Evolutionary conservation across 2,329 filamentous ascomycete species (phyloP).

Genomic region (Sclerotinia borealis): DNA sequence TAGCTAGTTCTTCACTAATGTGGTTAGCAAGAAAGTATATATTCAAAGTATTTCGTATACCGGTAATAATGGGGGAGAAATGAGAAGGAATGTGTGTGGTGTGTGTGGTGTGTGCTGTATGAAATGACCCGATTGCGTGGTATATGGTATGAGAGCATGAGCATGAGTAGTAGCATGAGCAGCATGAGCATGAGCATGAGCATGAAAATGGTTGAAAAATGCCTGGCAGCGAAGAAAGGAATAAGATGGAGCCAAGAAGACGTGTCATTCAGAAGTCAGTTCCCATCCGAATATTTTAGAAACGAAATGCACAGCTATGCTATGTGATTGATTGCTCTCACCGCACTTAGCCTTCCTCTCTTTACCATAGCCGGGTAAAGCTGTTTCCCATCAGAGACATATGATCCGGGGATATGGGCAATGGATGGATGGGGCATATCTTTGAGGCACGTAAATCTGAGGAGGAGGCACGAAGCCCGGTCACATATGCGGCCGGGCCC

Average conservation of each 20-base stretch:
- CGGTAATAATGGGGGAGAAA: neutral
- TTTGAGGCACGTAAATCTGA: constrained; percentile 7
- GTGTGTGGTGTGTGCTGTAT: neutral
- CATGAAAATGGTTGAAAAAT: neutral
- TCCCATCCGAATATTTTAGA: neutral
- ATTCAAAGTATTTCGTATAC: neutral
- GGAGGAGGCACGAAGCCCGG: constrained; percentile 3
- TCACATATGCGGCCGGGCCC: constrained; percentile 6
- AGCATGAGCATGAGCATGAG: neutral
- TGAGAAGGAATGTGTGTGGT: neutral
- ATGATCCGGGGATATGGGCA: constrained; percentile 5
- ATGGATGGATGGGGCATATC: constrained; percentile 4
- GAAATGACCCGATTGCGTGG: neutral
- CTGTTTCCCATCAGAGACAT: constrained; percentile 6
- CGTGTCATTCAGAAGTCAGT: constrained; percentile 1
- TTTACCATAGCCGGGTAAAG: constrained; percentile 4
- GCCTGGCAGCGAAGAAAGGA: neutral
- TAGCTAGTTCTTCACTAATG: neutral
- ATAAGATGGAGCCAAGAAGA: constrained; percentile 3
- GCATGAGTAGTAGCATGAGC: neutral
- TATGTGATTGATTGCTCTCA: constrained; percentile 10
- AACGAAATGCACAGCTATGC: neutral
- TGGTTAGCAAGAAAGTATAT: neutral
- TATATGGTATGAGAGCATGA: constrained; percentile 1
- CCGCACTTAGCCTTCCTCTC: neutral